Evolutionary conservation across 805 yeast species (phyloP).

Genomic region (Metschnikowia cubensis): DNA sequence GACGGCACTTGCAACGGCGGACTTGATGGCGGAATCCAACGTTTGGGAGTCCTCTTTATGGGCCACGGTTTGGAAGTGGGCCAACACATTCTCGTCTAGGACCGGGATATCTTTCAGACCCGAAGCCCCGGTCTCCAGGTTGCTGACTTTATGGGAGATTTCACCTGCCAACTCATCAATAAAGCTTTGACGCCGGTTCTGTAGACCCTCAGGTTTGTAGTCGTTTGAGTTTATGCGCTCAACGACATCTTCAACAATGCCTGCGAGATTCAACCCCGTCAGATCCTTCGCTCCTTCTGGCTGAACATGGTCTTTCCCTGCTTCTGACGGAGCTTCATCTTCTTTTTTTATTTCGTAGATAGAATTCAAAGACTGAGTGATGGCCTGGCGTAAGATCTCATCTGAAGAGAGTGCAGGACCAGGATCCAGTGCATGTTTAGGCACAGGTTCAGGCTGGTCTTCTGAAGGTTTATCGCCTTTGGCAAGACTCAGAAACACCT

Average conservation of each 20-base stretch:
- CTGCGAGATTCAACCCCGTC: constrained; percentile 9
- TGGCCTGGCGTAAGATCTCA: constrained; percentile 1
- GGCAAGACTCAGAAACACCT: constrained; percentile 6
- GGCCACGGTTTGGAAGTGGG: constrained; percentile 35
- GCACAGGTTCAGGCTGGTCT: not conserved
- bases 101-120: constrained; percentile 24
- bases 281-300: not conserved
- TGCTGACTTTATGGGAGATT: not conserved
- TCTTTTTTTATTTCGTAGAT: constrained; percentile 1
- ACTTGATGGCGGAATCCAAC: constrained; percentile 10
- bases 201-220: constrained; percentile 17
- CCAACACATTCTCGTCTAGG: constrained; percentile 33
- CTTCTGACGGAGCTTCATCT: constrained; percentile 11
- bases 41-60: constrained; percentile 19
- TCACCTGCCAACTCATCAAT: constrained; percentile 1
- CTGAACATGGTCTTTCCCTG: not conserved
- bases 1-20: constrained; percentile 14
- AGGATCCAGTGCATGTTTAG: no score
- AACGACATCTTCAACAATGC: constrained; percentile 27
- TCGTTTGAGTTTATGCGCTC: constrained; percentile 16
- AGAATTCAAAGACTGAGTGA: not conserved
- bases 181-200: not conserved
- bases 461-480: not conserved
- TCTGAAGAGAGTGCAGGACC: not conserved
- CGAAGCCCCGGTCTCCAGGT: constrained; percentile 1